Evolutionary conservation across 331 rosid genomes (phyloP), one percentile per base, ranked within the genome.

Genomic region (Erythrophleum ivorense): DNA sequence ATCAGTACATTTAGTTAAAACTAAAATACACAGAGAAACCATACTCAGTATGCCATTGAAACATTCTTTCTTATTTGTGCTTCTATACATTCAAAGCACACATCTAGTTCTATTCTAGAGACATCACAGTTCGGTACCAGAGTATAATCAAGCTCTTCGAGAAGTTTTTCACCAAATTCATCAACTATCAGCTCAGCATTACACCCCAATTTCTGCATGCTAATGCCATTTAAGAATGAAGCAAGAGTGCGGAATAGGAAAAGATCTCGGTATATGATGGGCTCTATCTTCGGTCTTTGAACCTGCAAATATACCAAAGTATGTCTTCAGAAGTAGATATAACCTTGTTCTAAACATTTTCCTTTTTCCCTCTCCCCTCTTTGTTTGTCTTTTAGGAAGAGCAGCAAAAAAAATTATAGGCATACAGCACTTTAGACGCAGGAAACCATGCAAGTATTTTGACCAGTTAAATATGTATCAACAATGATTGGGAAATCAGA

Each of bases 121-220:
- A 85, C 81, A 73, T 81, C 72, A 77, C 75, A 81, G 86, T 67
- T 82, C 83, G 62, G 81, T 94, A 96, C 97, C 99, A 94, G 76
- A 75, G 97, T 94, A 85, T 96, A 96, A 83, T 96, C 99, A 69
- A 96, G 99, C 91, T 96, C 99, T 91, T 96, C 99, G 92, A 96
- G 82, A 84, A 96, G 97, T 92, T 96, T 96, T 92, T 96, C 99
- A 46, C 99, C 99, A 79, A 93, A 95, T 84, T 95, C 99, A 88
- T 95, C 99, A 81, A 95, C 98, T 85, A 95, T 93, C 85, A 95
- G 88, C 91, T 95, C 99, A 36, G 99, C 98, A 84, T 95, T 95
- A 83, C 98, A 95, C 45, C 99, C 99, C 49, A 95, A 89, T 78
- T 95, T 95, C 85, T 93, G 97, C 9, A 93, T 90, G 85, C 99